A percentile compares a stretch with the other conserved stretches of the same genome.
Conservation (phyloP, 345 rosid species). For the Eucalyptus sp. region DNA sequence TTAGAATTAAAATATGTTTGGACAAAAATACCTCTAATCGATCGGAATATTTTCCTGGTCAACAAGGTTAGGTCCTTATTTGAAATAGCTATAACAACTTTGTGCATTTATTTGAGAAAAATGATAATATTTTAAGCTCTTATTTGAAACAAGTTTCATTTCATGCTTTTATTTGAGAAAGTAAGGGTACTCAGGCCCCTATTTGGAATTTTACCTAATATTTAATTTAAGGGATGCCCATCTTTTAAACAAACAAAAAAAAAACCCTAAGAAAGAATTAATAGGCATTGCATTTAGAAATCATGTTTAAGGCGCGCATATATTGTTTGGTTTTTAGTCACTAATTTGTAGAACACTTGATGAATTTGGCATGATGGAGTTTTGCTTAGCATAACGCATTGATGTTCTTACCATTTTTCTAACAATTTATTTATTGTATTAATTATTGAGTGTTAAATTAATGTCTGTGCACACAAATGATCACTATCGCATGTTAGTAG, state of each 20-base stretch:
- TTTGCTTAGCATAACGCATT: background rate
- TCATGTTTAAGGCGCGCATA: background rate
- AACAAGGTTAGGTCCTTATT: rapidly evolving
- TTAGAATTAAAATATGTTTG: too few relatives aligned
- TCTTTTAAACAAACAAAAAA: background rate
- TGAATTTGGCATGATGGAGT: background rate
- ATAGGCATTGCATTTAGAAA: background rate
- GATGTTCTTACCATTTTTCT: background rate
- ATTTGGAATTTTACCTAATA: too few relatives aligned
- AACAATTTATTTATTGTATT: background rate
- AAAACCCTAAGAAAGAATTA: background rate
- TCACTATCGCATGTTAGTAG: background rate
- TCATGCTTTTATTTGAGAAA: too few relatives aligned
- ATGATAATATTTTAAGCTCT: rapidly evolving
- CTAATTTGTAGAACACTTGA: background rate
- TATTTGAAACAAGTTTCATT: too few relatives aligned
- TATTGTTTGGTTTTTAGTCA: background rate
- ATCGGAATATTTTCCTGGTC: too few relatives aligned
- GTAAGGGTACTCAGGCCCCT: rapidly evolving
- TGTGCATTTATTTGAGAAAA: too few relatives aligned
- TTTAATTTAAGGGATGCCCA: background rate
- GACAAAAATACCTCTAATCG: too few relatives aligned
- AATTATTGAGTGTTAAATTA: background rate
- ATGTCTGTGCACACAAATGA: background rate
- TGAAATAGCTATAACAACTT: too few relatives aligned